phyloP scores from a whole-genome alignment of 1,284 basidiomycete species.

The Leccinum fuscescens region DNA sequence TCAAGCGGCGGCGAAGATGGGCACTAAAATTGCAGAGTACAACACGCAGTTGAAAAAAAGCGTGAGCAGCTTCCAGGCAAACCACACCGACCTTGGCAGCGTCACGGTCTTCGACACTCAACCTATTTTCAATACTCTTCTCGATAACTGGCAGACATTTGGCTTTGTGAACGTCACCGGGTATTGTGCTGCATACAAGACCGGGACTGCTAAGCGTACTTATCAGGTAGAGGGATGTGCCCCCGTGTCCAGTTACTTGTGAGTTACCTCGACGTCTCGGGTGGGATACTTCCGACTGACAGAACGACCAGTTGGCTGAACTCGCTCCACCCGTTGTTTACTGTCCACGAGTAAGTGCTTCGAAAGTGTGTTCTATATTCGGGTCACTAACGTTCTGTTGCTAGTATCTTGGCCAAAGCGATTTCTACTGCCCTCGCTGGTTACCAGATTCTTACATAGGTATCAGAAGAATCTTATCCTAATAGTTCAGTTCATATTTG shows the following conservation, averaged over 20 bases:
- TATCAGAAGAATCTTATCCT: no score
- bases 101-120: slow-evolving; percentile 55
- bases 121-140: slow-evolving; percentile 55
- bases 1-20: slow-evolving; percentile 37
- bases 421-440: slow-evolving; percentile 42
- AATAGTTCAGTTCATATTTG: no score
- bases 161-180: slow-evolving; percentile 61
- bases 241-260: slow-evolving; percentile 66
- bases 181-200: slow-evolving; percentile 57
- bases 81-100: slow-evolving; percentile 43
- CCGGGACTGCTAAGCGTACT: slow-evolving; percentile 49
- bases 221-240: slow-evolving; percentile 57
- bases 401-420: slow-evolving; percentile 45
- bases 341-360: slow-evolving; percentile 48
- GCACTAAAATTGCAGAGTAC: slow-evolving; percentile 46
- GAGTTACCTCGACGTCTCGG: slow-evolving; percentile 25
- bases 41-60: slow-evolving; percentile 47
- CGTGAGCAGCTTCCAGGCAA: slow-evolving; percentile 39
- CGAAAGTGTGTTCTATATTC: no score
- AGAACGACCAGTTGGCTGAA: slow-evolving; percentile 48
- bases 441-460: slow-evolving; percentile 8
- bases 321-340: slow-evolving; percentile 52
- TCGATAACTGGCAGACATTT: slow-evolving; percentile 50
- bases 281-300: neutral
- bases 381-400: neutral